These are phyloP conservation scores for Nectriaceae sp. DNA, from an alignment of 2,329 filamentous ascomycete species.

Conservation along the genomic window DNA sequence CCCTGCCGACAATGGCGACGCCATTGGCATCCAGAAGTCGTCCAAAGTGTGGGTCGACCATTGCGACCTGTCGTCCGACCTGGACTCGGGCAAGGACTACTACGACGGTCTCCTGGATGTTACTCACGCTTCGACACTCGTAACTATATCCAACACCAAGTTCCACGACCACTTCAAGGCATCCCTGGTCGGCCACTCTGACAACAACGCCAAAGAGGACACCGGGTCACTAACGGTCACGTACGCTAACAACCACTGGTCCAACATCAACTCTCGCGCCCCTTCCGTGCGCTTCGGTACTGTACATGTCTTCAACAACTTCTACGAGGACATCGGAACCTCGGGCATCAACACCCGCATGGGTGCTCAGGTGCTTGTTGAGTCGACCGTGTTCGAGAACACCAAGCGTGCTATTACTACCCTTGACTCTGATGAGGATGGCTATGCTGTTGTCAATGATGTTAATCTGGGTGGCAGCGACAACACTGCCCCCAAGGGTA, in stretches of 20 bases:
- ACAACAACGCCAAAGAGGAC: slow-evolving; percentile 60
- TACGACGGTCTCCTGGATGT: slow-evolving; percentile 68
- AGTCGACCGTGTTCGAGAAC: slow-evolving; percentile 54
- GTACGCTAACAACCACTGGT: slow-evolving; percentile 67
- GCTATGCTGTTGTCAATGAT: slow-evolving; percentile 44
- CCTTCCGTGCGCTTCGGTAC: slow-evolving; percentile 69
- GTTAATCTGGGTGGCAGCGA: slow-evolving; percentile 42
- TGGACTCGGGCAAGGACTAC: slow-evolving; percentile 65
- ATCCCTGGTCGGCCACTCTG: slow-evolving; percentile 61
- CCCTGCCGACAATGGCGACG: slow-evolving; percentile 56
- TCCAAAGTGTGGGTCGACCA: slow-evolving; percentile 70
- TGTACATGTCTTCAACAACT: slow-evolving; percentile 60
- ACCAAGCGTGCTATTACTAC: slow-evolving; percentile 39
- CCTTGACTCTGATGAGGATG: slow-evolving; percentile 42
- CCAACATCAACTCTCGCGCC: slow-evolving; percentile 63
- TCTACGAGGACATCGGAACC: slow-evolving; percentile 42
- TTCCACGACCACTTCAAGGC: slow-evolving; percentile 53
- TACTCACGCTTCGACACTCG: slow-evolving; percentile 63
- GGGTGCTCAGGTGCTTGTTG: slow-evolving; percentile 59
- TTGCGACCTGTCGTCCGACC: slow-evolving; percentile 63
- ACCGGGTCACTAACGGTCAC: slow-evolving; percentile 63
- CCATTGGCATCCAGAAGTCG: slow-evolving; percentile 58
- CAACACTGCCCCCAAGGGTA: slow-evolving; percentile 47
- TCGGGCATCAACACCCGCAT: slow-evolving; percentile 58
- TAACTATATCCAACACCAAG: slow-evolving; percentile 47